Conservation (phyloP, 192 early-diverging fungal species). For the Coemansia sp. region DNA sequence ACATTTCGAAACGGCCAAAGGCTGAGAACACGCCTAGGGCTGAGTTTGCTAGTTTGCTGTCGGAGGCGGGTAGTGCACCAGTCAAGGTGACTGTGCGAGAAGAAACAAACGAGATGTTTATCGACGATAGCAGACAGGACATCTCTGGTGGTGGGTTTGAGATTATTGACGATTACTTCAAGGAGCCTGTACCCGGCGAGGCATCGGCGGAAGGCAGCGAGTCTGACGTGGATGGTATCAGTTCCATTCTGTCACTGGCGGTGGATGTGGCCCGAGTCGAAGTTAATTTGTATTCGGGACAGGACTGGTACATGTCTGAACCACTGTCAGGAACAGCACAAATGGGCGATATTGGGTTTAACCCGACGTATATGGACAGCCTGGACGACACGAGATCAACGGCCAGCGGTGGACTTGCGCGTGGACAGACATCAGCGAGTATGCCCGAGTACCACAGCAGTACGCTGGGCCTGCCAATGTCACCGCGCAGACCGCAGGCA, state of each 20-base stretch:
- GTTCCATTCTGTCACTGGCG: conserved; percentile 21
- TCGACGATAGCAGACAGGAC: conserved; percentile 2
- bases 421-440: conserved; percentile 31
- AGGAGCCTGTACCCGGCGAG: conserved; percentile 29
- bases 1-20: conserved; percentile 6
- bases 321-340: background rate
- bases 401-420: background rate
- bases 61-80: background rate
- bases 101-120: conserved; percentile 6
- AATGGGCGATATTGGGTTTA: conserved; percentile 22
- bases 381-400: conserved; percentile 21
- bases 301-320: conserved; percentile 46
- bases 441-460: conserved; percentile 42
- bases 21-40: conserved; percentile 1
- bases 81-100: conserved; percentile 18
- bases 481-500: conserved; percentile 13
- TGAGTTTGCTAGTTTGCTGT: conserved; percentile 10
- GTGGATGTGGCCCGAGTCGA: conserved; percentile 44
- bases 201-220: conserved; percentile 1
- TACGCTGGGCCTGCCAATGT: conserved; percentile 18
- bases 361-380: conserved; percentile 43
- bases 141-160: conserved; percentile 15
- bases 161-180: conserved; percentile 52
- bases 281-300: conserved; percentile 46
- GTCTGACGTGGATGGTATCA: conserved; percentile 10